These are phyloP conservation scores for Shiraia sp. DNA, from an alignment of 2,329 filamentous ascomycete species.

Conservation along the genomic window DNA sequence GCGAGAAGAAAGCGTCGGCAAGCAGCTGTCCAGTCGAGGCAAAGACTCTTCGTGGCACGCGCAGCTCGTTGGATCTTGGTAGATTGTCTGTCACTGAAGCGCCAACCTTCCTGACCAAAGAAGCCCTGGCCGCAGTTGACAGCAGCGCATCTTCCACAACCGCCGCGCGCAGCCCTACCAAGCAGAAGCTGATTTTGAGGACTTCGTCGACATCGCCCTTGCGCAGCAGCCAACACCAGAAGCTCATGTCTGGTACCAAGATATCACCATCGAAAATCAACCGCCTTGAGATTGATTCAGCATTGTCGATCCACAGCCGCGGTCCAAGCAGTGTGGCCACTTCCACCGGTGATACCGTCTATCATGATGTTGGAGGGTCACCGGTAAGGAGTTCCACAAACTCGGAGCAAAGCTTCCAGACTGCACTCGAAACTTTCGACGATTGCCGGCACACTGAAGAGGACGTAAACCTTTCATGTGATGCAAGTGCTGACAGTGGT, in stretches of 20 bases:
- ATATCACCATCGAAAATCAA: conserved; percentile 20
- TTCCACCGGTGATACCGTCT: conserved; percentile 23
- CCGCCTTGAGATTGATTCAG: conserved; percentile 2
- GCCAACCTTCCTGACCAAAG: conserved; percentile 34
- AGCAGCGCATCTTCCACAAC: conserved; percentile 17
- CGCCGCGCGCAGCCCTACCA: conserved; percentile 13
- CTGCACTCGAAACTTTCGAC: conserved; percentile 14
- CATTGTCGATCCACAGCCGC: conserved; percentile 7
- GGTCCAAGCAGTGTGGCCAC: conserved; percentile 21
- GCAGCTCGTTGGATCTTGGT: conserved; percentile 19
- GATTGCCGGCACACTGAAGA: conserved; percentile 2
- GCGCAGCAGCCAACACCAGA: conserved; percentile 12
- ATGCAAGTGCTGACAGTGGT: conserved; percentile 20
- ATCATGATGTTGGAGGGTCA: conserved; percentile 26
- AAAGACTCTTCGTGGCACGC: conserved; percentile 20
- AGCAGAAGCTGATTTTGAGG: conserved; percentile 21
- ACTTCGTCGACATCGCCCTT: conserved; percentile 21
- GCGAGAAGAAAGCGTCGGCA: conserved; percentile 16
- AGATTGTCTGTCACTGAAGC: conserved; percentile 14
- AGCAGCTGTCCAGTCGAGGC: conserved; percentile 14
- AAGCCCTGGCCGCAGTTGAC: conserved; percentile 26
- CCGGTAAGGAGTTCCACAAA: conserved; percentile 33
- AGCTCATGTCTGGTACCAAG: conserved; percentile 15
- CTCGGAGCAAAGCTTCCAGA: conserved; percentile 24
- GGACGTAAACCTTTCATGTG: conserved; percentile 2